Evolutionary conservation across 495 filamentous ascomycete genomes (phyloP).

Genomic region (Mycothermus thermophilus): DNA sequence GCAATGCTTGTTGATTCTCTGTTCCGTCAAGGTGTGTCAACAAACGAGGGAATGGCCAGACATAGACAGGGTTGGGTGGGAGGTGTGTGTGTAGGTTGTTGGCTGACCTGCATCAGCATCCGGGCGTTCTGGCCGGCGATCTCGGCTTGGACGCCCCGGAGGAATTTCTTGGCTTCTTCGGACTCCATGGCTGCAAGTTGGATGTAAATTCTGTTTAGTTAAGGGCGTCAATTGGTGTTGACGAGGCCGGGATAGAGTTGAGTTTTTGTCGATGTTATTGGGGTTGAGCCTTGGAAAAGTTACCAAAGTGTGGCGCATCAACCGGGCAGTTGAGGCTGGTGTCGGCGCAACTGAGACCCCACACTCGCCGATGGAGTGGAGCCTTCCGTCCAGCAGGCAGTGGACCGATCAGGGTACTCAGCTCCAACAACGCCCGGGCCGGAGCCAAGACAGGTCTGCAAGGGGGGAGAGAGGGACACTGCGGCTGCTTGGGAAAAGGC

Average conservation of each 20-base stretch:
- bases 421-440: too few species aligned
- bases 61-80: conserved; percentile 3
- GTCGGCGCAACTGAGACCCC: background rate
- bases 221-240: background rate
- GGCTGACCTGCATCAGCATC: conserved; percentile 55
- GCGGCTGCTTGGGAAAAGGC: conserved; percentile 18
- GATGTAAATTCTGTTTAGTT: background rate
- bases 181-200: conserved; percentile 26
- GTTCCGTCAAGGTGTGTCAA: conserved; percentile 1
- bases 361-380: too few species aligned
- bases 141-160: too few species aligned
- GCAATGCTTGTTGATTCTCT: conserved; percentile 97
- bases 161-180: conserved; percentile 43
- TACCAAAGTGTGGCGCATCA: conserved; percentile 9
- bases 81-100: background rate
- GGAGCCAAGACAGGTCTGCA: too few species aligned
- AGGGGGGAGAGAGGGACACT: too few species aligned
- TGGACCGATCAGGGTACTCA: too few species aligned
- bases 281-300: too few species aligned
- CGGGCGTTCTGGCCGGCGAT: conserved; percentile 70
- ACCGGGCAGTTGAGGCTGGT: conserved; percentile 8
- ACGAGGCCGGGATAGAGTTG: too few species aligned
- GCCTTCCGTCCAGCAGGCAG: too few species aligned
- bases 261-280: too few species aligned
- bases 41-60: background rate